Evolutionary conservation across 2,329 filamentous ascomycete species (phyloP), one percentile per base, ranked within the genome.

Genomic region (Zasmidium citrigriseum): DNA sequence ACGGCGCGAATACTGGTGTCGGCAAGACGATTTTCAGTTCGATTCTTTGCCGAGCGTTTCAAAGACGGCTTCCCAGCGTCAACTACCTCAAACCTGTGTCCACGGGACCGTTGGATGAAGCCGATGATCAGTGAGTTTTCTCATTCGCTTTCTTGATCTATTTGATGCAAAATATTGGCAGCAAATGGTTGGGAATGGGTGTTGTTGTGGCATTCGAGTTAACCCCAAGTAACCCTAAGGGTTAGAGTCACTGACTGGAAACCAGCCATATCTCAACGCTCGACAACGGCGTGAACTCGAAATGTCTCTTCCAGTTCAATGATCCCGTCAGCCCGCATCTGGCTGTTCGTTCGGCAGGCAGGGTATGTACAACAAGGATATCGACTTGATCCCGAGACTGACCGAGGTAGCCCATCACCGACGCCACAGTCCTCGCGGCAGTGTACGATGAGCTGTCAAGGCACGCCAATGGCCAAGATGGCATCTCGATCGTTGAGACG

Each of bases 21-120:
- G 91, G 91, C 63, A 96, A 96, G 78, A 96, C 91, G 0, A 84
- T 96, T 27, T 83, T 92, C 58, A 88, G 89, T 1, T 91, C 89
- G 0, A 75, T 91, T 12, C 78, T 96, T 2, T 89, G 86, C 72
- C 86, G 84, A 61, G 83, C 87, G 9, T 81, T 86, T 3, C 77
- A 75, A 38, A 78, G 75, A 23, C 75, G 76, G 41, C 78, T 78
- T 63, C 80, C 82, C 47, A 74, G 76, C 20, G 81, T 86, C 1
- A 80, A 82, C 11, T 96, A 90, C 72, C 71, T 96, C 55, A 96
- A 96, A 72, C 91, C 91, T 0, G 86, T 96, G 1, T 93, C 90
- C 1, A 95, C 91, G 0, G 91, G 91, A 0, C 82, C 88, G 7
- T 70, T 77, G 10, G 76, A 84, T 23, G 89, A 93, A 55, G 87